A percentile compares a stretch with the other conserved stretches of the same genome.
These are phyloP conservation scores for Gaillardinia entomophila DNA, from an alignment of 805 yeast genomes.

Conservation along the genomic window DNA sequence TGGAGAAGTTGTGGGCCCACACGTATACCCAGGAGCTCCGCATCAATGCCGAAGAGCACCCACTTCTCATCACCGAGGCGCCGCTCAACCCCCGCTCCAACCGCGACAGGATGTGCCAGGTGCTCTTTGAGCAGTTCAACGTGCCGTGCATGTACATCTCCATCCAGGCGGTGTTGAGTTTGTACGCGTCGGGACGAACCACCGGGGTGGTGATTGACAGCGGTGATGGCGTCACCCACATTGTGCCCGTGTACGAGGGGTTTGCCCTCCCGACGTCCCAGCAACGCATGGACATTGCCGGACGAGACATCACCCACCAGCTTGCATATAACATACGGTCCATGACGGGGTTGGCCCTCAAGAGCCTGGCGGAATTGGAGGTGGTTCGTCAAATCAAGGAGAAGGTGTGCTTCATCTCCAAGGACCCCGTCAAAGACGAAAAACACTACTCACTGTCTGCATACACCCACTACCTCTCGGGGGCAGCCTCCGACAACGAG, in stretches of 20 bases:
- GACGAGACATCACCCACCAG: slow-evolving; percentile 77
- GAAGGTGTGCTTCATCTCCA: slow-evolving; percentile 58
- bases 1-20: slow-evolving; percentile 78
- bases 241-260: slow-evolving; percentile 89
- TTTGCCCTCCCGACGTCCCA: slow-evolving; percentile 71
- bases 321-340: slow-evolving; percentile 64
- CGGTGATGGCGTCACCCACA: slow-evolving; percentile 90
- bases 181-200: slow-evolving; percentile 86
- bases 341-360: slow-evolving; percentile 53
- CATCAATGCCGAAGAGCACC: slow-evolving; percentile 72
- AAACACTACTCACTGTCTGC: slow-evolving; percentile 28
- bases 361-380: slow-evolving; percentile 75
- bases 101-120: slow-evolving; percentile 55
- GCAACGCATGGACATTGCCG: slow-evolving; percentile 75
- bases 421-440: slow-evolving; percentile 54
- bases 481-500: slow-evolving; percentile 9
- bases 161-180: slow-evolving; percentile 72
- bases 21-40: slow-evolving; percentile 54
- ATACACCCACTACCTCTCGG: slow-evolving; percentile 12
- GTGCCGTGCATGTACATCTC: slow-evolving; percentile 72
- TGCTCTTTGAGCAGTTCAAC: slow-evolving; percentile 66
- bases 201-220: slow-evolving; percentile 85
- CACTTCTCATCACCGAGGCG: slow-evolving; percentile 81
- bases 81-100: slow-evolving; percentile 70
- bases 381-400: slow-evolving; percentile 77